Evolutionary conservation across 2,329 filamentous ascomycete species (phyloP).

Genomic region (Aspergillus pseudoglaucus): DNA sequence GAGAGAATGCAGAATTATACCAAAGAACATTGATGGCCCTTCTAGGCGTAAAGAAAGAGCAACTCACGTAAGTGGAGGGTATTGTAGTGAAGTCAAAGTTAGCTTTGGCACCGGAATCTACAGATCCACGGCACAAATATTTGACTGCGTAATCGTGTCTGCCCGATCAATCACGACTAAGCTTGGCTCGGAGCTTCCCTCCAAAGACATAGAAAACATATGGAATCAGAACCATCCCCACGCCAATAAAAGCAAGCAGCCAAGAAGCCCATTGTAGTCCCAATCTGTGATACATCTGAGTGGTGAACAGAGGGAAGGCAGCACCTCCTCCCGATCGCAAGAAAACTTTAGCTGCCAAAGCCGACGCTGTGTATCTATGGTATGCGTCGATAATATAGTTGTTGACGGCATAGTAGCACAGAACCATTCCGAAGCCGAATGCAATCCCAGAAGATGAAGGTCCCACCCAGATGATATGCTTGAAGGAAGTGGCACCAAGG

Average conservation of each 20-base stretch:
- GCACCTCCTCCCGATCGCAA: constrained; percentile 59
- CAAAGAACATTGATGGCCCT: too few species aligned
- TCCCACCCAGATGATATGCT: constrained; percentile 47
- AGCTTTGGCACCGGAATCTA: too few species aligned
- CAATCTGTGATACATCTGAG: constrained; percentile 66
- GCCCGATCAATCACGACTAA: not conserved
- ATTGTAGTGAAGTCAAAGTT: too few species aligned
- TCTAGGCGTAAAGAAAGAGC: too few species aligned
- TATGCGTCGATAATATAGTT: constrained; percentile 66
- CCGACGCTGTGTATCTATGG: constrained; percentile 36
- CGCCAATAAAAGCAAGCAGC: constrained; percentile 53
- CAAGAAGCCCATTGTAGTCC: constrained; percentile 67
- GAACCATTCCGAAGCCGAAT: constrained; percentile 73
- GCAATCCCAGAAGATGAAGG: constrained; percentile 56
- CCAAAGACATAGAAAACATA: constrained; percentile 9
- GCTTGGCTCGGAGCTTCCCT: not conserved
- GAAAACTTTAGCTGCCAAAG: constrained; percentile 43
- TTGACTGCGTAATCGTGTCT: too few species aligned
- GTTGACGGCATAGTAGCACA: constrained; percentile 68
- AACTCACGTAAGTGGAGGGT: too few species aligned
- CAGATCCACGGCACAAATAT: too few species aligned
- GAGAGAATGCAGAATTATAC: too few species aligned
- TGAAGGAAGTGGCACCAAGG: constrained; percentile 59
- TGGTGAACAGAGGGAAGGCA: constrained; percentile 65
- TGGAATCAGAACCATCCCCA: constrained; percentile 10